These are phyloP conservation scores for Exophiala sp. DNA, from an alignment of 2,329 filamentous ascomycete genomes.

Conservation along the genomic window DNA sequence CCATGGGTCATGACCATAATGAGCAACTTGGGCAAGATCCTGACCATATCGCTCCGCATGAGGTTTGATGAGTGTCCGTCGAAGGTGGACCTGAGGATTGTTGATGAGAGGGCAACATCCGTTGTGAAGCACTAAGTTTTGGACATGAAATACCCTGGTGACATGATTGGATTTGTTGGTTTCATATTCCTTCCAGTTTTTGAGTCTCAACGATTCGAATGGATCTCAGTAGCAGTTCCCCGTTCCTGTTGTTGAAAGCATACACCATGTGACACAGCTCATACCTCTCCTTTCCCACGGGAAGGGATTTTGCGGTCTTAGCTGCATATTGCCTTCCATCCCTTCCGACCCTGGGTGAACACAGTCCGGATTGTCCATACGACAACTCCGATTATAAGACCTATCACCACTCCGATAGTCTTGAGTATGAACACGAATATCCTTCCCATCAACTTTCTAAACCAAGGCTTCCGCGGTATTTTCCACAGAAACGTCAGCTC, in stretches of 20 bases:
- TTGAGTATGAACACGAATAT: not conserved
- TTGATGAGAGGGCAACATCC: no score
- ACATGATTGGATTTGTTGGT: no score
- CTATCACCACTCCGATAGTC: slow-evolving; percentile 2
- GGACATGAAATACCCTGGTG: no score
- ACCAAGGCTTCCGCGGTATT: slow-evolving; percentile 7
- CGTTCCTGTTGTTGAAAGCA: not conserved
- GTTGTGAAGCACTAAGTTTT: not conserved
- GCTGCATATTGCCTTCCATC: slow-evolving; percentile 2
- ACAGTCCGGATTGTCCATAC: not conserved
- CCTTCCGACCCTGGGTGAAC: not conserved
- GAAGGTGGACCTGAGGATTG: not conserved
- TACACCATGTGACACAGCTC: no score
- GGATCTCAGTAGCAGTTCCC: no score
- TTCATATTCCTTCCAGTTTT: no score
- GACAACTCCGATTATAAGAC: slow-evolving; percentile 1
- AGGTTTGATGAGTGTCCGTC: slow-evolving; percentile 10
- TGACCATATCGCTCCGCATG: slow-evolving; percentile 19
- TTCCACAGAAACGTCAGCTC: slow-evolving; percentile 15
- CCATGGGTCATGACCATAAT: slow-evolving; percentile 14
- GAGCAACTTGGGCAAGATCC: slow-evolving; percentile 8
- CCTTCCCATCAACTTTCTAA: slow-evolving; percentile 1
- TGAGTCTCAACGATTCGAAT: not conserved
- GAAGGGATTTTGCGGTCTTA: no score
- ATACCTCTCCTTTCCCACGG: no score